These are phyloP conservation scores for Schizopora paradoxa DNA, from an alignment of 1,284 basidiomycete genomes.

Conservation along the genomic window DNA sequence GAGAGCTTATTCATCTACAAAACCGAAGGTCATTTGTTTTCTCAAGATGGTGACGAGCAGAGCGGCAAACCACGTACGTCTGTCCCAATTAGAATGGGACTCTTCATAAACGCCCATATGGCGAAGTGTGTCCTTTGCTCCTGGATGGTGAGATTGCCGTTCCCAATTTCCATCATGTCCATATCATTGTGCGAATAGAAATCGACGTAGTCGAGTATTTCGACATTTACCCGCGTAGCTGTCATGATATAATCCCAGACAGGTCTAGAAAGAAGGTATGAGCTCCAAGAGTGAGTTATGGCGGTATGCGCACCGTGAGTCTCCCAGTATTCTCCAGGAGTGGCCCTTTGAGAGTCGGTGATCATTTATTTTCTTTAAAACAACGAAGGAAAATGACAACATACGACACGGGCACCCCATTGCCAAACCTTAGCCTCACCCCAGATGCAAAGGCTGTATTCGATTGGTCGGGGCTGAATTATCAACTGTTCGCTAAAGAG, in stretches of 20 bases:
- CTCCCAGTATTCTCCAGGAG: slow-evolving; percentile 51
- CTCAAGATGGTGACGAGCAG: not conserved
- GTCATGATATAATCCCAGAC: too few species aligned
- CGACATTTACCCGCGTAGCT: slow-evolving; percentile 34
- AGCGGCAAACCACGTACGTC: slow-evolving; percentile 33
- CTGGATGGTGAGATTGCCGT: slow-evolving; percentile 42
- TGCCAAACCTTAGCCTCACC: slow-evolving; percentile 46
- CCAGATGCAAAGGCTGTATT: slow-evolving; percentile 49
- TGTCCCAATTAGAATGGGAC: slow-evolving; percentile 51
- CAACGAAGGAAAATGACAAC: slow-evolving; percentile 12
- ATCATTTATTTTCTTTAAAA: not conserved
- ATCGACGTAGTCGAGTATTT: slow-evolving; percentile 36
- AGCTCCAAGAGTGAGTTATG: slow-evolving; percentile 20
- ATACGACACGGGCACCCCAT: slow-evolving; percentile 48
- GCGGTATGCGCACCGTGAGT: slow-evolving; percentile 31
- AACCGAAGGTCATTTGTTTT: not conserved
- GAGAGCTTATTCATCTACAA: slow-evolving; percentile 38
- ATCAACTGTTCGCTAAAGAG: slow-evolving; percentile 38
- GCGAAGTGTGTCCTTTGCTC: slow-evolving; percentile 55
- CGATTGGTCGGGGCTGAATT: slow-evolving; percentile 36
- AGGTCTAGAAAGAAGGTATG: too few species aligned
- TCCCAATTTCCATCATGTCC: slow-evolving; percentile 62
- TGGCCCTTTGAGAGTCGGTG: slow-evolving; percentile 38
- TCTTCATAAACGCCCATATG: slow-evolving; percentile 51
- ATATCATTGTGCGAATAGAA: slow-evolving; percentile 53